phyloP scores from a whole-genome alignment of 805 yeast species.

The Ogataea methanolica region DNA sequence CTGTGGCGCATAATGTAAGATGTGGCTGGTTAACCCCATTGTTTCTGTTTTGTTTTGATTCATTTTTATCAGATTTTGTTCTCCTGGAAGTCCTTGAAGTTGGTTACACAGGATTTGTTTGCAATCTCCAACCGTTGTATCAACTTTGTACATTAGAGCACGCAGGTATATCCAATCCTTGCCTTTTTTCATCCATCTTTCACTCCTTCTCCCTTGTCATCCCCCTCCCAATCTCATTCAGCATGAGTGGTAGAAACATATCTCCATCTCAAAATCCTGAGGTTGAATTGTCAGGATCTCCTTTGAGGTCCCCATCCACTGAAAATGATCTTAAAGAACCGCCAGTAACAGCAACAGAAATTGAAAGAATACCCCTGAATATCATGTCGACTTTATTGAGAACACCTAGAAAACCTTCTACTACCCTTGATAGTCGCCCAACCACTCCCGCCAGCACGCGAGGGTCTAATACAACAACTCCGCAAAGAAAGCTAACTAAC shows the following conservation, averaged over 20 bases:
- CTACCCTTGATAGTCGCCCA: no score
- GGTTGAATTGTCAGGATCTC: background rate
- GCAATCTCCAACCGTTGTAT: no score
- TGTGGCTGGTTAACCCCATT: background rate
- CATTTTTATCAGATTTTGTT: background rate
- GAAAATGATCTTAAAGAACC: no score
- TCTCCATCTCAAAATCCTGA: background rate
- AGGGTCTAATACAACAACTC: background rate
- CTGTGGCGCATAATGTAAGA: background rate
- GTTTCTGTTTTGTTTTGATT: background rate
- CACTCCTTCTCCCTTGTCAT: background rate
- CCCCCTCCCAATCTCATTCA: background rate
- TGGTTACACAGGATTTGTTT: no score
- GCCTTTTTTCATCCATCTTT: background rate
- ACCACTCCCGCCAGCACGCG: background rate
- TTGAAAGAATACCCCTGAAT: no score
- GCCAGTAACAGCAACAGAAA: no score
- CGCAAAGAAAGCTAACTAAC: background rate
- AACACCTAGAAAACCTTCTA: no score
- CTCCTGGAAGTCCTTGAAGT: background rate
- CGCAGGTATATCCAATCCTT: no score
- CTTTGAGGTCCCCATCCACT: background rate
- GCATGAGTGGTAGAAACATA: background rate
- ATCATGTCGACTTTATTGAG: no score
- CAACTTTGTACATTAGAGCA: no score